Evolutionary conservation across 73 alveolate species (phyloP).

Genomic region (Tetrahymena malaccensis): DNA sequence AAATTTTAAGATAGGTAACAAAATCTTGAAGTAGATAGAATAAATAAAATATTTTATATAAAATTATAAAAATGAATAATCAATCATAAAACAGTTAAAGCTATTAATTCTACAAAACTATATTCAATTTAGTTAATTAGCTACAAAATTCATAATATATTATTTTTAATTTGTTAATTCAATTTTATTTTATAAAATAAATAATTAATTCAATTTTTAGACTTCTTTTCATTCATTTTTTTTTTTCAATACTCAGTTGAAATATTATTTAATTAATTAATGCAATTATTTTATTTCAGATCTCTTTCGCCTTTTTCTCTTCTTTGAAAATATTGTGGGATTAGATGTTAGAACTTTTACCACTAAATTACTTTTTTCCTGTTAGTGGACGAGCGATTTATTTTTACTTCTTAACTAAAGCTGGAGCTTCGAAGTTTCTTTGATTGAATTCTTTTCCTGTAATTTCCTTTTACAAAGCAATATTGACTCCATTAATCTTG

Average conservation of each 20-base stretch:
- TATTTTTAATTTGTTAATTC: no score
- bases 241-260: neutral
- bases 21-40: no score
- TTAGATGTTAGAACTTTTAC: neutral
- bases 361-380: neutral
- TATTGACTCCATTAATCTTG: neutral
- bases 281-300: neutral
- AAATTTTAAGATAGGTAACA: no score
- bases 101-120: neutral
- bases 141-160: no score
- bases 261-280: no score
- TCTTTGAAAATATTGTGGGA: neutral
- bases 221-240: no score
- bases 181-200: no score
- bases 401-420: neutral
- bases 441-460: neutral
- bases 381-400: neutral
- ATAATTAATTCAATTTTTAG: neutral
- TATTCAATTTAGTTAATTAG: no score
- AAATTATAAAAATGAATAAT: no score
- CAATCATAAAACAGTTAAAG: no score
- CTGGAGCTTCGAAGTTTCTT: neutral
- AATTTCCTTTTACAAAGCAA: neutral
- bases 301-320: neutral
- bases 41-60: no score